phyloP scores from a whole-genome alignment of 495 filamentous ascomycete species.

The Xylaria venustula region DNA sequence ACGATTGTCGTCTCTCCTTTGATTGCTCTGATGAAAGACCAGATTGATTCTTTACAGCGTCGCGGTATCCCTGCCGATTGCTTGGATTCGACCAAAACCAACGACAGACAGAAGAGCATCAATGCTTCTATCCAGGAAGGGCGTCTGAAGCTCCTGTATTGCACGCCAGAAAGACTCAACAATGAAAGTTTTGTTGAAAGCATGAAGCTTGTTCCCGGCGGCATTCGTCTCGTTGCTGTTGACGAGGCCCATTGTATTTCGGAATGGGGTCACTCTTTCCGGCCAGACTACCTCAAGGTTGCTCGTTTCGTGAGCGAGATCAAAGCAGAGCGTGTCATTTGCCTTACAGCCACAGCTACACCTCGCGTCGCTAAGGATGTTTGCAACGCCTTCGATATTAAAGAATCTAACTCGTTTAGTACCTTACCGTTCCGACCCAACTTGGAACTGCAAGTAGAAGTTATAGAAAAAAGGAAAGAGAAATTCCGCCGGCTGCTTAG shows the following conservation, averaged over 20 bases:
- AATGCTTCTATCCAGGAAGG: slow-evolving; percentile 43
- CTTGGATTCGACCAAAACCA: slow-evolving; percentile 52
- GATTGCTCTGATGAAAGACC: slow-evolving; percentile 60
- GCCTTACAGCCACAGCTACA: slow-evolving; percentile 59
- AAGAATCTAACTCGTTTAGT: slow-evolving; percentile 45
- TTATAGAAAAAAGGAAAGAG: slow-evolving; percentile 36
- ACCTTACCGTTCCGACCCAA: slow-evolving; percentile 59
- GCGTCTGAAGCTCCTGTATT: slow-evolving; percentile 53
- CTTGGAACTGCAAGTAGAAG: slow-evolving; percentile 49
- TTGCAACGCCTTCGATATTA: slow-evolving; percentile 50
- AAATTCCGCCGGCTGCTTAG: slow-evolving; percentile 42
- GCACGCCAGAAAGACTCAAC: slow-evolving; percentile 58
- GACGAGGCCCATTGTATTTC: slow-evolving; percentile 63
- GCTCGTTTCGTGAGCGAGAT: slow-evolving; percentile 57
- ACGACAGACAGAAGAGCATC: slow-evolving; percentile 44
- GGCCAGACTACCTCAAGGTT: slow-evolving; percentile 60
- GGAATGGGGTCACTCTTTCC: slow-evolving; percentile 60
- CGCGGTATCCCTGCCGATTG: slow-evolving; percentile 50
- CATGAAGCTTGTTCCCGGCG: slow-evolving; percentile 49
- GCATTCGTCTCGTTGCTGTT: slow-evolving; percentile 55
- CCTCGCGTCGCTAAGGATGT: slow-evolving; percentile 54
- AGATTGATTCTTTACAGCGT: slow-evolving; percentile 50
- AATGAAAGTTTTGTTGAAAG: slow-evolving; percentile 57
- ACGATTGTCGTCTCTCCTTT: slow-evolving; percentile 56
- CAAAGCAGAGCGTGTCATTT: slow-evolving; percentile 55